Evolutionary conservation across 305 asterid species (phyloP).

Genomic region (Stenogyne calaminthoides): DNA sequence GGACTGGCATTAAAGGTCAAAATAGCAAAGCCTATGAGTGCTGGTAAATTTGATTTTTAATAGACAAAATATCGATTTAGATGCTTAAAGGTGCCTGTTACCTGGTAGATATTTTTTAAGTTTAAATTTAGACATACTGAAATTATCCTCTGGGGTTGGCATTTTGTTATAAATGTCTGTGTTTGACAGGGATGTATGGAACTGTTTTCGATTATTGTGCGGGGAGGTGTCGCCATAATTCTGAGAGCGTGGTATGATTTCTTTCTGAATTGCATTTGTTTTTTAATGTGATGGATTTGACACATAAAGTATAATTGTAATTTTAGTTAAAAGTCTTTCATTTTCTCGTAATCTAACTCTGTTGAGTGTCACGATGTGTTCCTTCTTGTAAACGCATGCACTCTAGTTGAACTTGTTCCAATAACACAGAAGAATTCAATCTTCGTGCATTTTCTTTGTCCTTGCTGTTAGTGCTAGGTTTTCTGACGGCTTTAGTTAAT

Average conservation of each 20-base stretch:
- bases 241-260: slow-evolving; percentile 81
- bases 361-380: not conserved
- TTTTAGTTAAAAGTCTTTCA: not conserved
- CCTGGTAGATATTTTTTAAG: slow-evolving; percentile 14
- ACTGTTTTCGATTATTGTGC: slow-evolving; percentile 76
- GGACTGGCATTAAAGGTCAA: slow-evolving; percentile 57
- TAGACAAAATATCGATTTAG: not conserved
- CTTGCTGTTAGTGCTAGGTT: slow-evolving; percentile 15
- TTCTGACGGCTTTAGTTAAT: not conserved
- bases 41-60: slow-evolving; percentile 51
- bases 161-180: slow-evolving; percentile 7
- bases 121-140: not conserved
- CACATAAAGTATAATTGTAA: not conserved
- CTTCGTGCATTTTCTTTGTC: slow-evolving; percentile 9
- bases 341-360: not conserved
- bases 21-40: slow-evolving; percentile 74
- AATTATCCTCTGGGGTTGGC: slow-evolving; percentile 8
- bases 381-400: slow-evolving; percentile 15
- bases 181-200: slow-evolving; percentile 58
- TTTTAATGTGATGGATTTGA: slow-evolving; percentile 4
- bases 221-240: slow-evolving; percentile 94
- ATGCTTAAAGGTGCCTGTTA: too few species aligned
- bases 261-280: slow-evolving; percentile 24
- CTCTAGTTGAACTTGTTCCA: not conserved
- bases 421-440: slow-evolving; percentile 7